A percentile compares a stretch with the other conserved stretches of the same genome.
Evolutionary conservation across 1,284 basidiomycete genomes (phyloP).

Genomic region (Sanghuangporus weigelae): DNA sequence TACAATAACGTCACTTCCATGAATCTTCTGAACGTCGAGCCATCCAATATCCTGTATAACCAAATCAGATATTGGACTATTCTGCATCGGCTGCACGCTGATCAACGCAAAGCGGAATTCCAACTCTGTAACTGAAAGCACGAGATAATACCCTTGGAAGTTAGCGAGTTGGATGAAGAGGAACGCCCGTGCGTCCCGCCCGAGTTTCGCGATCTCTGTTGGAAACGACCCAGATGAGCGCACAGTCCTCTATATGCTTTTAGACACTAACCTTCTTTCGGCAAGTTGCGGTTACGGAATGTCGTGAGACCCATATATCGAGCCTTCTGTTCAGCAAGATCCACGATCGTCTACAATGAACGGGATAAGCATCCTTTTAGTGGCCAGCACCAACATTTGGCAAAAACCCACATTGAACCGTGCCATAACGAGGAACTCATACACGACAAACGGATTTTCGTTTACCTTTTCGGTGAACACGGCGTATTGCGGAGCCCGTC

Average conservation of each 20-base stretch:
- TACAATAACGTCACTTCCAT: constrained; percentile 34
- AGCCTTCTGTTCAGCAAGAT: constrained; percentile 71
- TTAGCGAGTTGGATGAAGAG: constrained; percentile 68
- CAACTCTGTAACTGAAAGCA: constrained; percentile 71
- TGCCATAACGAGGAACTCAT: constrained; percentile 46
- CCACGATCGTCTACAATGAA: constrained; percentile 57
- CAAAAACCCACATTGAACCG: constrained; percentile 46
- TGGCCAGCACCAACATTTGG: background rate
- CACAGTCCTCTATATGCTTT: background rate
- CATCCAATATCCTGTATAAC: constrained; percentile 73
- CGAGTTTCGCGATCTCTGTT: constrained; percentile 60
- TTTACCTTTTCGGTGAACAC: constrained; percentile 55
- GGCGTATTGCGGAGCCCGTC: constrained; percentile 57
- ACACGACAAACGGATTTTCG: constrained; percentile 51
- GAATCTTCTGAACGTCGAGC: constrained; percentile 63
- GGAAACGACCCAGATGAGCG: background rate
- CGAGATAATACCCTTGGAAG: constrained; percentile 69
- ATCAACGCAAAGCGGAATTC: constrained; percentile 75
- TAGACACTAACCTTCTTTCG: constrained; percentile 42
- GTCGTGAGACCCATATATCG: constrained; percentile 67
- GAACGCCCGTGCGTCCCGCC: constrained; percentile 45
- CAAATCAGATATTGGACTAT: constrained; percentile 51
- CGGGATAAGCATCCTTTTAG: background rate
- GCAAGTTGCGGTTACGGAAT: constrained; percentile 64
- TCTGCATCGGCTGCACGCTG: constrained; percentile 45